Percentiles rank a stretch among this genome's conserved stretches.
phyloP scores from a whole-genome alignment of 176 grass and related monocot species.

The Carex littledalei region DNA sequence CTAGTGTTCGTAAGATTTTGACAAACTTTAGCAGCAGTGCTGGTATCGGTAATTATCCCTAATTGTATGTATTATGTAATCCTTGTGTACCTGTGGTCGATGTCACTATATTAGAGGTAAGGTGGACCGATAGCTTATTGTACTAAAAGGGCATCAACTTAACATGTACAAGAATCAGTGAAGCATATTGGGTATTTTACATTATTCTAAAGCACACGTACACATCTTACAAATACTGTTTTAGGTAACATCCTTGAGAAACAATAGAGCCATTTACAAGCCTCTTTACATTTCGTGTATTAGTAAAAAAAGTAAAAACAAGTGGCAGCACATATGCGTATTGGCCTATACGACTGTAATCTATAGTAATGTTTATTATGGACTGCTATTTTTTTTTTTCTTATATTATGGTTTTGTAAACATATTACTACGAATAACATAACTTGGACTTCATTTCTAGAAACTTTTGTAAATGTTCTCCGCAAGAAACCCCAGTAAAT shows the following conservation, averaged over 20 bases:
- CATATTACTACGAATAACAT: not conserved
- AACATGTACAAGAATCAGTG: not conserved
- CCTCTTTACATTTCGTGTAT: not conserved
- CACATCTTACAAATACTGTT: not conserved
- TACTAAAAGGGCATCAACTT: not conserved
- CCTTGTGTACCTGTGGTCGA: not conserved
- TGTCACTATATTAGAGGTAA: too few relatives aligned
- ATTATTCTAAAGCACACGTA: not conserved
- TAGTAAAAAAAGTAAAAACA: not conserved
- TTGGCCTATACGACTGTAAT: not conserved
- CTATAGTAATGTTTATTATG: not conserved
- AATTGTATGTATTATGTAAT: not conserved
- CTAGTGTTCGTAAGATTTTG: not conserved
- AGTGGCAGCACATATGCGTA: not conserved
- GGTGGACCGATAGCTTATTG: not conserved
- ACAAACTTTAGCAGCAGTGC: not conserved
- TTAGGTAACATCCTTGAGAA: not conserved
- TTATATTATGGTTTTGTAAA: constrained; percentile 3
- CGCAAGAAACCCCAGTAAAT: not conserved
- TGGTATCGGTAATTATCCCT: not conserved
- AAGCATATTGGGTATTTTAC: not conserved
- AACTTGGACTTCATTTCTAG: not conserved
- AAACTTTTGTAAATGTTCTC: not conserved
- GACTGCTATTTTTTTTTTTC: not conserved
- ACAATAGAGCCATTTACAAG: not conserved